Evolutionary conservation across 345 rosid genomes (phyloP), one percentile per base, ranked within the genome.

Genomic region (Zanthoxylum bungeanum): DNA sequence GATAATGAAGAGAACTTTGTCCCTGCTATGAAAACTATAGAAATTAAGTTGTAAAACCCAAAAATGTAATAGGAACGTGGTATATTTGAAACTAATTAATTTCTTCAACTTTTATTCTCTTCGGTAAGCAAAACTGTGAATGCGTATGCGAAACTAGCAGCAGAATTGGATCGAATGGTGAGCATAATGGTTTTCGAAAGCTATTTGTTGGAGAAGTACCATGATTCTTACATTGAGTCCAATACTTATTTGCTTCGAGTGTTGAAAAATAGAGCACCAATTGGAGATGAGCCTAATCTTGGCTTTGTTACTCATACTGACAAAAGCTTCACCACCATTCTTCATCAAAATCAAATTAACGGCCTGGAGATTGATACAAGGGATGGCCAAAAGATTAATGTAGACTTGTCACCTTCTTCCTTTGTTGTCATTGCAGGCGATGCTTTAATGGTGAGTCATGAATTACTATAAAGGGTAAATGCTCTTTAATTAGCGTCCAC

Each of bases 341-440:
- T 91, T 77, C 89, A 85, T 74, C 94, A 87, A 49, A 85, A 82
- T 64, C 82, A 81, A 27, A 80, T 85, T 7, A 77, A 84, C 75
- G 94, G 90, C 19, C 75, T 89, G 63, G 85, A 89, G 76, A 76
- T 86, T 4, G 76, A 82, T 46, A 79, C 81, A 4, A 82, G 80
- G 61, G 86, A 74, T 31, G 91, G 87, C 1, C 73, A 59, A 34
- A 76, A 81, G 85, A 81, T 87, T 64, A 49, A 73, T 4, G 86
- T 86, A 4, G 82, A 80, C 22, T 73, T 81, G 21, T 77, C 85
- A 33, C 88, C 84, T 4, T 37, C 78, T 4, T 85, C 87, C 5
- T 87, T 87, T 46, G 72, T 87, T 1, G 83, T 86, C 62, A 77
- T 87, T 36, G 85, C 87, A 0, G 94, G 97, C 2, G 97, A 86